Evolutionary conservation across 2,329 filamentous ascomycete genomes (phyloP).

Genomic region (Balansia obtecta): DNA sequence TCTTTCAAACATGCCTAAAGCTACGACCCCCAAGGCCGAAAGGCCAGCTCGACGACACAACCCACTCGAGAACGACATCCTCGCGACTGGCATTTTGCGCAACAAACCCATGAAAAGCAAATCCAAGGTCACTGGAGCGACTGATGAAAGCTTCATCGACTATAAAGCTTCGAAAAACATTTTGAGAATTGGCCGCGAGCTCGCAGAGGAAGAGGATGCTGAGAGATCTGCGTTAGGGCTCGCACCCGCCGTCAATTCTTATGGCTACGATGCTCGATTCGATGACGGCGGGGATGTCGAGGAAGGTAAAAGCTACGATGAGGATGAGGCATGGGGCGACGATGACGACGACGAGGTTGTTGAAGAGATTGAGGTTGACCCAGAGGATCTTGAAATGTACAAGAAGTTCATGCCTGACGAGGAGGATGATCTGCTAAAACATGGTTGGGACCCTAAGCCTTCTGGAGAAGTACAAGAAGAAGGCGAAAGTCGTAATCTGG

Average conservation of each 20-base stretch:
- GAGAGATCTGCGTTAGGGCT: constrained; percentile 20
- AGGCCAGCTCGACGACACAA: constrained; percentile 65
- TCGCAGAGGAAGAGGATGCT: constrained; percentile 64
- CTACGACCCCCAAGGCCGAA: constrained; percentile 43
- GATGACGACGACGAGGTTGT: constrained; percentile 68
- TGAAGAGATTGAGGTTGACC: constrained; percentile 70
- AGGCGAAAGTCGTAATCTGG: constrained; percentile 60
- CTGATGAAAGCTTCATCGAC: constrained; percentile 66
- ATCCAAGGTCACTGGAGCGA: constrained; percentile 47
- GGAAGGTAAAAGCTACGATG: constrained; percentile 32
- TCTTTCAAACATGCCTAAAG: constrained; percentile 61
- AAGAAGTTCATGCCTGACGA: constrained; percentile 73
- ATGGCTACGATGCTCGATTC: constrained; percentile 69
- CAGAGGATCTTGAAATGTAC: constrained; percentile 79
- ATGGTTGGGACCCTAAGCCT: constrained; percentile 41
- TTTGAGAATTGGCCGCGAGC: constrained; percentile 74
- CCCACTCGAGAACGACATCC: constrained; percentile 79
- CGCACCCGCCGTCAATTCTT: constrained; percentile 40
- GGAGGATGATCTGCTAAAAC: constrained; percentile 60
- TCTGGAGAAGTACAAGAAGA: constrained; percentile 33
- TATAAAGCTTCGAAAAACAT: constrained; percentile 83
- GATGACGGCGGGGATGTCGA: constrained; percentile 41
- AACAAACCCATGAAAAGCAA: constrained; percentile 63
- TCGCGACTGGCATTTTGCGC: constrained; percentile 57
- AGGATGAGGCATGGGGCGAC: constrained; percentile 62